Base-by-base conservation (phyloP, 305 asterid genomes). In the Lippia alba region DNA sequence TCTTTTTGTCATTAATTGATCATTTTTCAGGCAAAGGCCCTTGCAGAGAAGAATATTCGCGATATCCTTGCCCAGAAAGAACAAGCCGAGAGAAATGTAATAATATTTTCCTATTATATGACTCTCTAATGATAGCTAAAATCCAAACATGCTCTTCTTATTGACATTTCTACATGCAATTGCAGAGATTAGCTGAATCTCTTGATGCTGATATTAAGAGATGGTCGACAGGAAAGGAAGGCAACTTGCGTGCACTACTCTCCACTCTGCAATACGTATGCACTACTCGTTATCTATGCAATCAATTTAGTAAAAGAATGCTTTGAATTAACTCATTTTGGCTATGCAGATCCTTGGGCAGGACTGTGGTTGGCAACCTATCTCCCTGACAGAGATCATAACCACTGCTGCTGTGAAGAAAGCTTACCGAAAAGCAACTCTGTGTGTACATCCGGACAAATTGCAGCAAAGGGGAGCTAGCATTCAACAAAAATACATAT, bases 221-320 rank as follows among this genome's bases (percentile, higher is more conserved):
- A 85, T 93, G 98, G 98, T 90, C 90, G 2, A 69, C 80, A 17
- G 98, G 97, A 15, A 93, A 93, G 80, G 94, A 93, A 72, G 91
- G 96, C 71, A 93, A 93, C 82, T 79, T 93, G 77, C 96, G 98
- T 9, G 96, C 98, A 18, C 87, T 93, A 69, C 96, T 93, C 78
- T 93, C 98, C 2, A 93, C 98, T 65, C 89, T 93, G 71, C 97
- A 93, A 91, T 93, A 89, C 79, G 98, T 93, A 86, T 67, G 96
- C 56, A 56, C 62, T 57, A 16, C 53, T 33, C 56, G 14, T 49
- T 57, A 10, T 39, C 55, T 30, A 16, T 44, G 8, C 17, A 14
- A 14, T 4, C 55, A 7, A 49, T 18, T 30, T 61, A 56, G 30
- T 51, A 17, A 53, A 74, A 59, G 16, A 8, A 55, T 55, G 46